Base-by-base conservation (phyloP, 1,284 basidiomycete genomes). In the Trichosporon coremiiforme region DNA sequence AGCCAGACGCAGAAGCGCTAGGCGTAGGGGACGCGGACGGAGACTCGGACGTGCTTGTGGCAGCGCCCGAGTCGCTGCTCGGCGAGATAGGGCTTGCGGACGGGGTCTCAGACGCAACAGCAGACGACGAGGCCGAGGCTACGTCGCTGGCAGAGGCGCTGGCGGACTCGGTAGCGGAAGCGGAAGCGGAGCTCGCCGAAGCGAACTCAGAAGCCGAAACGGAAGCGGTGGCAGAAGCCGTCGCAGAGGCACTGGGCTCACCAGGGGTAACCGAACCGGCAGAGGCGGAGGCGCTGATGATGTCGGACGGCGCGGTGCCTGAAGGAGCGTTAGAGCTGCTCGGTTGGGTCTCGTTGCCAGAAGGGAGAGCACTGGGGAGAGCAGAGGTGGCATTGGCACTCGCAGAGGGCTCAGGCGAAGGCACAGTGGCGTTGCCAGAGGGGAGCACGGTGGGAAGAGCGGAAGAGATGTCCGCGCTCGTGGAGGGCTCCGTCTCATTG, bases 141-240 rank as follows among this genome's bases (percentile, higher is more conserved):
- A 50, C 47, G 70, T 67, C 7, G 25, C 65, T 38, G 15, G 36
- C 66, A 15, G 73, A 47, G 7, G 22, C 66, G 13, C 69, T 47
- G 17, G 65, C 38, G n/a, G 38, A 53, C 66, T 68, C 66, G 69
- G 50, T 53, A 57, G 25, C 53, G 8, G 66, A 57, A 20, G 36
- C 50, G 9, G 50, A 35, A n/a, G n/a, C 57, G 10, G 47, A 64
- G 63, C 67, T 69, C 33, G 66, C 50, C 1, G 64, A 65, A 12
- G 64, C 20, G 2, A 45, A 65, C 29, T 65, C 64, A 2, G 64
- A 65, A 10, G 17, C 64, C 5, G 64, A 65, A 10, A 17, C 64
- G 17, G 64, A 45, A n/a, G 38, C 64, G 25, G 36, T 45, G n/a
- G 64, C 38, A 47, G 64, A 63, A 12, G 33, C 33, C 33, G 62